Evolutionary conservation across 345 rosid species (phyloP).

Genomic region (Salix udensis): DNA sequence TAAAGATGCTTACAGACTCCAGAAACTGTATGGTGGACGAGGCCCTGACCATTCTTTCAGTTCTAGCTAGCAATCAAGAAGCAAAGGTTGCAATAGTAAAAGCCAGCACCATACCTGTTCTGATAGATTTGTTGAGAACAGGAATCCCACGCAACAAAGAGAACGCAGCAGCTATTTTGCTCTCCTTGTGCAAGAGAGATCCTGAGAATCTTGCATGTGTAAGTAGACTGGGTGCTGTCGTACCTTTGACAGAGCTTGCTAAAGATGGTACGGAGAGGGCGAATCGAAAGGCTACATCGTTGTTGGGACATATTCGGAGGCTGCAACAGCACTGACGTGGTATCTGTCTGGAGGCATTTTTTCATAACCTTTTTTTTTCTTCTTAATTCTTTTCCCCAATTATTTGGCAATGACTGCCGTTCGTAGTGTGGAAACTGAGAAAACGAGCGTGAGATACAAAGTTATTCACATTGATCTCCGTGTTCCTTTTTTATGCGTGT

Average conservation of each 20-base stretch:
- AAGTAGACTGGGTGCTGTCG: constrained; percentile 75
- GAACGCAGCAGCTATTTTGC: constrained; percentile 80
- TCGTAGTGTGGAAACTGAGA: constrained; percentile 18
- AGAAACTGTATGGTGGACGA: constrained; percentile 67
- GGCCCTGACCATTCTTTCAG: constrained; percentile 75
- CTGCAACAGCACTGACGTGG: constrained; percentile 35
- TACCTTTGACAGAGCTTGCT: constrained; percentile 77
- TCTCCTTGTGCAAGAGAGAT: constrained; percentile 83
- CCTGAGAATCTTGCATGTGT: constrained; percentile 52
- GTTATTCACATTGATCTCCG: constrained; percentile 26
- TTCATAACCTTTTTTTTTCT: constrained; percentile 2
- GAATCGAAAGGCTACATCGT: constrained; percentile 64
- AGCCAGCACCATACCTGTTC: constrained; percentile 54
- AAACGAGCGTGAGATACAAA: constrained; percentile 37
- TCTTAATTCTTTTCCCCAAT: constrained; percentile 14
- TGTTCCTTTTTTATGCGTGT: constrained; percentile 30
- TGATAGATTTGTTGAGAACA: constrained; percentile 58
- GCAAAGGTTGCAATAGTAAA: constrained; percentile 66
- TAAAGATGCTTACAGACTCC: constrained; percentile 65
- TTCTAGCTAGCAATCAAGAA: constrained; percentile 67
- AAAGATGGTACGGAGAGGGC: constrained; percentile 89
- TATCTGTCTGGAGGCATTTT: constrained; percentile 10
- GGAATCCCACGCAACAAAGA: constrained; percentile 73
- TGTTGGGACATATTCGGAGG: constrained; percentile 70
- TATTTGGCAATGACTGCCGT: constrained; percentile 30